phyloP scores from a whole-genome alignment of 495 filamentous ascomycete species.

The Poronia punctata region DNA sequence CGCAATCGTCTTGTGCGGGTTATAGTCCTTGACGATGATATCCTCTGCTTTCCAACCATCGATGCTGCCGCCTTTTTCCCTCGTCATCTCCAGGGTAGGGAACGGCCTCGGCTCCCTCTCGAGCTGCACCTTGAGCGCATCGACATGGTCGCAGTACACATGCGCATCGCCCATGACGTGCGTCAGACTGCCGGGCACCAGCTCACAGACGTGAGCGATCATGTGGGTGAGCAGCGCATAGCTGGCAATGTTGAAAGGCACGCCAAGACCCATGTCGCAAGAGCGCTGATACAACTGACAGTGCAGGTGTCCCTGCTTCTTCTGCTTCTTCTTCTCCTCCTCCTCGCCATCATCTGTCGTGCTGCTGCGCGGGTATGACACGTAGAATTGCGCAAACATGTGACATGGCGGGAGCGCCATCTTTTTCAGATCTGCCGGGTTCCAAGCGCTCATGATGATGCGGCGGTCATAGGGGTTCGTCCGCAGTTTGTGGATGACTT shows the following conservation, averaged over 20 bases:
- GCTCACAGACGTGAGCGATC: constrained; percentile 76
- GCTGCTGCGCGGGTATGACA: constrained; percentile 67
- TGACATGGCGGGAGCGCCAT: constrained; percentile 98
- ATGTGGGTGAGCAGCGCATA: constrained; percentile 93
- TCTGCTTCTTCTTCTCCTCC: constrained; percentile 22
- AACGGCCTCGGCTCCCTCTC: constrained; percentile 74
- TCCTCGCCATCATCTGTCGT: constrained; percentile 16
- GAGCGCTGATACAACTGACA: constrained; percentile 89
- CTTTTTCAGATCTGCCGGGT: constrained; percentile 71
- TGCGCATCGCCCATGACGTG: constrained; percentile 97
- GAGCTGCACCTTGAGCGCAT: constrained; percentile 74
- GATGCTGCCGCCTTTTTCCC: constrained; percentile 57
- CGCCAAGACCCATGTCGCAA: constrained; percentile 94
- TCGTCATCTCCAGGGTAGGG: constrained; percentile 64
- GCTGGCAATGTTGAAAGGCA: constrained; percentile 94
- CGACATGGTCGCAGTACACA: constrained; percentile 88
- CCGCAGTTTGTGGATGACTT: constrained; percentile 74
- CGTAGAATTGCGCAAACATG: constrained; percentile 99
- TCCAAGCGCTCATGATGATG: constrained; percentile 90
- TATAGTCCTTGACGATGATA: constrained; percentile 80
- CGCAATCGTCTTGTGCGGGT: constrained; percentile 79
- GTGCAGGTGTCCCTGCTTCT: constrained; percentile 58
- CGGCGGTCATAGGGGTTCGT: constrained; percentile 79
- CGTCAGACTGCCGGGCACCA: constrained; percentile 76
- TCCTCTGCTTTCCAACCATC: constrained; percentile 88